Percentiles rank a stretch among this genome's conserved stretches.
Conservation (phyloP, 2,329 filamentous ascomycete genomes). For the Fragosphaeria purpurea region DNA sequence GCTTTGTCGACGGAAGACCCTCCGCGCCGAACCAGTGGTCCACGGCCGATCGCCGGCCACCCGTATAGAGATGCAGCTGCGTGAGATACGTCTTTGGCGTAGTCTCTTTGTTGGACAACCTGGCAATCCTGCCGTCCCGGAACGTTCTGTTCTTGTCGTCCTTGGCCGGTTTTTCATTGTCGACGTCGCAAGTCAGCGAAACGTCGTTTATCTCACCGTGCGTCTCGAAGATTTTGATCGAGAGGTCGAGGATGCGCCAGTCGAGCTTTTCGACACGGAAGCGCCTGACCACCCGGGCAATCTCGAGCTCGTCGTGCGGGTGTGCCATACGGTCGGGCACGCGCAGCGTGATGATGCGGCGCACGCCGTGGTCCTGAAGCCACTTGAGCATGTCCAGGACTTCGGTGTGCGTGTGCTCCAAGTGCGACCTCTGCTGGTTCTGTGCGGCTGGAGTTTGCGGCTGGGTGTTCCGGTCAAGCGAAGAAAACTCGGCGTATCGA, state of each 20-base stretch:
- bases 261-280: constrained; percentile 9
- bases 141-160: background rate
- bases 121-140: too few species aligned
- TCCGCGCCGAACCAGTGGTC: constrained; percentile 7
- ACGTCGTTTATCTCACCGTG: background rate
- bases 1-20: background rate
- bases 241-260: constrained; percentile 9
- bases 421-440: background rate
- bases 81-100: background rate
- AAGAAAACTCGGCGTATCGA: constrained; percentile 8
- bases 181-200: background rate
- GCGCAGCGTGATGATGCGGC: constrained; percentile 8
- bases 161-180: background rate
- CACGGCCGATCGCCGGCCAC: constrained; percentile 2
- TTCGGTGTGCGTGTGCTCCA: constrained; percentile 1
- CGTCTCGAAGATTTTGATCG: constrained; percentile 2
- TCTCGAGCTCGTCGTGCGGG: constrained; percentile 9
- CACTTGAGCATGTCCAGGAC: constrained; percentile 8
- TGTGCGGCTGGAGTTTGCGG: background rate
- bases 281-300: background rate
- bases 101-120: too few species aligned
- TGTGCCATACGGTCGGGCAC: constrained; percentile 8
- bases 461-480: constrained; percentile 4
- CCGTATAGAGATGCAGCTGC: constrained; percentile 6
- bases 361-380: constrained; percentile 3